Evolutionary conservation across 805 yeast species (phyloP).

Genomic region (Priceomyces castillae): DNA sequence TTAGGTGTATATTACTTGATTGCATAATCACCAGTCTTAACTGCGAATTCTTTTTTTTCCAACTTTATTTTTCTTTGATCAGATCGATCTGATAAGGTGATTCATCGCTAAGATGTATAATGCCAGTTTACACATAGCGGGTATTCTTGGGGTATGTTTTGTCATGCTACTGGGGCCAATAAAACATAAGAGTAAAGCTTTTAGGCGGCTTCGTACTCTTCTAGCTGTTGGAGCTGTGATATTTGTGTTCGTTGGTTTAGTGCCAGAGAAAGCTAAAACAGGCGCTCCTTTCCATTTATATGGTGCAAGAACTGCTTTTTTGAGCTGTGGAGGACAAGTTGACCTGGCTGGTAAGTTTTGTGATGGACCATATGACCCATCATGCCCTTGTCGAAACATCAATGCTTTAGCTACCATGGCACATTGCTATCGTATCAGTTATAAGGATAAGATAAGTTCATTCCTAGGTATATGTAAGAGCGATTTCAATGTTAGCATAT

Average conservation of each 20-base stretch:
- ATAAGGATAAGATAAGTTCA: conserved; percentile 20
- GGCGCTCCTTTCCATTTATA: conserved; percentile 33
- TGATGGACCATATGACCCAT: not conserved
- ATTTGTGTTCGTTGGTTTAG: conserved; percentile 13
- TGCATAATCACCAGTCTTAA: too few species aligned
- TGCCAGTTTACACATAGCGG: conserved; percentile 4
- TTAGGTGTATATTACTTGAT: too few species aligned
- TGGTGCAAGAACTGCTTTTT: conserved; percentile 29
- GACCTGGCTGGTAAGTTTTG: conserved; percentile 21
- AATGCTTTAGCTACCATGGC: conserved; percentile 38
- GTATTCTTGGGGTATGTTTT: conserved; percentile 8
- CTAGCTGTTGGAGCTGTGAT: conserved; percentile 3
- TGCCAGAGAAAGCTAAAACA: conserved; percentile 24
- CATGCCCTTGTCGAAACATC: conserved; percentile 27
- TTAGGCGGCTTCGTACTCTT: not conserved
- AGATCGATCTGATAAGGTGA: conserved; percentile 9
- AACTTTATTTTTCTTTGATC: not conserved
- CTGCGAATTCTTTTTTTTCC: not conserved
- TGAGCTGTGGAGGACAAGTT: conserved; percentile 29
- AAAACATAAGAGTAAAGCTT: not conserved
- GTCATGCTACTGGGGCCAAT: conserved; percentile 1
- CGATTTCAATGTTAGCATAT: conserved; percentile 18
- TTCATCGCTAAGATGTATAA: conserved; percentile 4
- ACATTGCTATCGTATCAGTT: conserved; percentile 29
- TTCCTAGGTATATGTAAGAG: conserved; percentile 25